Evolutionary conservation across 257 asterid genomes (phyloP).

Genomic region (Solanum stenotomum): DNA sequence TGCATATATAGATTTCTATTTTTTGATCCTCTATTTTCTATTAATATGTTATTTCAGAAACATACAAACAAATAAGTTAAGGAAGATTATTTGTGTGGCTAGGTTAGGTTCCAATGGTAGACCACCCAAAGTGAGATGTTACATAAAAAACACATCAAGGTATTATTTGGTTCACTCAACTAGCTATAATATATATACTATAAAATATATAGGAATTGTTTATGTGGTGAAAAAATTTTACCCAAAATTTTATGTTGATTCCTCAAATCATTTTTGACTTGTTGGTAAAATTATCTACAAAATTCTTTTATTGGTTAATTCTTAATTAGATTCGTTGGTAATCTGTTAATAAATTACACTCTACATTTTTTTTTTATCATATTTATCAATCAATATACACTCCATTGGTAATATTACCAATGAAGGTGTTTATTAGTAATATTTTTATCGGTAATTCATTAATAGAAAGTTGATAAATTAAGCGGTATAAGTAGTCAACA

Average conservation of each 20-base stretch:
- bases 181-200: background rate
- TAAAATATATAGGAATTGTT: background rate
- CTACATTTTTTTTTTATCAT: background rate
- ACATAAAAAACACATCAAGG: background rate
- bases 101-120: background rate
- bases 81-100: background rate
- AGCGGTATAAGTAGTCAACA: background rate
- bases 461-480: too few relatives aligned
- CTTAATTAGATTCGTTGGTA: background rate
- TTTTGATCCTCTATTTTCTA: background rate
- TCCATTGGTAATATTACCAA: background rate
- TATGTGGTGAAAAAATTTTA: background rate
- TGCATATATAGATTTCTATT: background rate
- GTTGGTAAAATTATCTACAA: background rate
- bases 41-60: background rate
- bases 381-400: too few relatives aligned
- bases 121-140: background rate
- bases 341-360: background rate
- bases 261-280: background rate
- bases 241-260: background rate
- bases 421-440: background rate
- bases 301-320: background rate
- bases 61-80: background rate
- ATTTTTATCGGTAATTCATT: too few relatives aligned
- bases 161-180: background rate